phyloP scores from a whole-genome alignment of 139 green algal genomes.

The Coelastrella sp. region DNA sequence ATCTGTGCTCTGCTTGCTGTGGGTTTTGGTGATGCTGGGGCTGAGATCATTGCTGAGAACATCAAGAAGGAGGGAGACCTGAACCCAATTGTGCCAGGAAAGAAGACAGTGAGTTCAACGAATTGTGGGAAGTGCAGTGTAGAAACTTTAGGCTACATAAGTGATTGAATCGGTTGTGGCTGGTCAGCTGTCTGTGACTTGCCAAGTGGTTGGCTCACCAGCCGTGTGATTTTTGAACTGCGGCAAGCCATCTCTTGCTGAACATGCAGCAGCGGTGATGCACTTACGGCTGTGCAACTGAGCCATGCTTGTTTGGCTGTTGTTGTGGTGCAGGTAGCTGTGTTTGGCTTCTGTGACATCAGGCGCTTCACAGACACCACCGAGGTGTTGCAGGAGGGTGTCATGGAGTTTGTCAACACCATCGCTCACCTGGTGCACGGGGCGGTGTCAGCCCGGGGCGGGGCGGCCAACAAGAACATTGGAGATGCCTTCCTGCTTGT shows the following conservation, averaged over 20 bases:
- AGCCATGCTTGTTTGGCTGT: not conserved
- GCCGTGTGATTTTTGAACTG: no score
- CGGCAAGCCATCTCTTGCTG: no score
- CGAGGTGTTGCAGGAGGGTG: slow-evolving; percentile 94
- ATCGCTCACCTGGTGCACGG: slow-evolving; percentile 96
- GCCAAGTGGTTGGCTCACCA: not conserved
- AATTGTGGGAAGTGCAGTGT: no score
- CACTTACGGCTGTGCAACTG: not conserved
- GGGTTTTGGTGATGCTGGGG: slow-evolving; percentile 95
- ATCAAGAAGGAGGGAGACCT: slow-evolving; percentile 92
- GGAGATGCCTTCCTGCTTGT: slow-evolving; percentile 97
- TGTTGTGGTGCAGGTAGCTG: slow-evolving; percentile 64
- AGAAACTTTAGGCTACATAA: no score
- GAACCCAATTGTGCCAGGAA: slow-evolving; percentile 95
- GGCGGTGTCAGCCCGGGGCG: slow-evolving; percentile 79
- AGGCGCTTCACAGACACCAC: slow-evolving; percentile 96
- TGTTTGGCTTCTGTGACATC: slow-evolving; percentile 99
- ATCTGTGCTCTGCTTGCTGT: slow-evolving; percentile 94
- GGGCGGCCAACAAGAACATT: slow-evolving; percentile 98
- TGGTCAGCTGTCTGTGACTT: no score
- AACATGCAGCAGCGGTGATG: not conserved
- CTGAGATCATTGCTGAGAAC: slow-evolving; percentile 96
- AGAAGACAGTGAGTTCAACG: slow-evolving; percentile 68
- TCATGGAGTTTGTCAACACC: slow-evolving; percentile 99
- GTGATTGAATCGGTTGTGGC: no score